A percentile compares a stretch with the other conserved stretches of the same genome.
phyloP scores from a whole-genome alignment of 208 protist genomes.

The Trypanosoma vivax region DNA sequence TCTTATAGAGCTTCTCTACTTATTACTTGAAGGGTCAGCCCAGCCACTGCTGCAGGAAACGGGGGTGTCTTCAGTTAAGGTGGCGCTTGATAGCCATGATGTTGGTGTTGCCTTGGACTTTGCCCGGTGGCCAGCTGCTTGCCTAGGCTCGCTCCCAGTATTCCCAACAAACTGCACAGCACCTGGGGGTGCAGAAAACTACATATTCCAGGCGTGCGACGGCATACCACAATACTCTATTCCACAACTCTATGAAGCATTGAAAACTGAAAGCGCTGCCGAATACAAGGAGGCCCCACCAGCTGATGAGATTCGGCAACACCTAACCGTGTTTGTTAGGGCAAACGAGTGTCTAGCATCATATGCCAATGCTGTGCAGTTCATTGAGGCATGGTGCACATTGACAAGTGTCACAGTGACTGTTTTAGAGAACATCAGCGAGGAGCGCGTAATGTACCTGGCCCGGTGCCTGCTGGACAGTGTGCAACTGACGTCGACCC shows the following conservation, averaged over 20 bases:
- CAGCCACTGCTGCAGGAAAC: neutral
- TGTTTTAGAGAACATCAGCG: conserved; percentile 29
- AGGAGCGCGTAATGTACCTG: conserved; percentile 39
- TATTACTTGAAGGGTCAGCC: conserved; percentile 27
- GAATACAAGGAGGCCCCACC: conserved; percentile 31
- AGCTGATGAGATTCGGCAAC: conserved; percentile 29
- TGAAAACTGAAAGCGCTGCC: conserved; percentile 37
- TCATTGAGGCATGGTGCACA: conserved; percentile 75
- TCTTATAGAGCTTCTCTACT: conserved; percentile 32
- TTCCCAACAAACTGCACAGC: conserved; percentile 44
- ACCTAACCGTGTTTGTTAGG: conserved; percentile 48
- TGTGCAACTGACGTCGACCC: conserved; percentile 35
- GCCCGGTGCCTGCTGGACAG: conserved; percentile 34
- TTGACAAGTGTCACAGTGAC: conserved; percentile 42
- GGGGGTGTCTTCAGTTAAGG: neutral
- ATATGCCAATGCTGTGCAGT: conserved; percentile 59
- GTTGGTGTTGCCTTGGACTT: conserved; percentile 22
- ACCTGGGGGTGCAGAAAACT: conserved; percentile 29
- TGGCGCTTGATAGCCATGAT: neutral
- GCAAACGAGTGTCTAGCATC: conserved; percentile 73
- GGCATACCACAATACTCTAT: conserved; percentile 73
- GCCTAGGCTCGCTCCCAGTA: conserved; percentile 37
- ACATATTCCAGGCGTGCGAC: conserved; percentile 47
- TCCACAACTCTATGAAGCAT: conserved; percentile 34
- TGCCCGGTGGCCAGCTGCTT: conserved; percentile 55